Evolutionary conservation across 179 eudicot species (phyloP).

Genomic region (Corrigiola litoralis): DNA sequence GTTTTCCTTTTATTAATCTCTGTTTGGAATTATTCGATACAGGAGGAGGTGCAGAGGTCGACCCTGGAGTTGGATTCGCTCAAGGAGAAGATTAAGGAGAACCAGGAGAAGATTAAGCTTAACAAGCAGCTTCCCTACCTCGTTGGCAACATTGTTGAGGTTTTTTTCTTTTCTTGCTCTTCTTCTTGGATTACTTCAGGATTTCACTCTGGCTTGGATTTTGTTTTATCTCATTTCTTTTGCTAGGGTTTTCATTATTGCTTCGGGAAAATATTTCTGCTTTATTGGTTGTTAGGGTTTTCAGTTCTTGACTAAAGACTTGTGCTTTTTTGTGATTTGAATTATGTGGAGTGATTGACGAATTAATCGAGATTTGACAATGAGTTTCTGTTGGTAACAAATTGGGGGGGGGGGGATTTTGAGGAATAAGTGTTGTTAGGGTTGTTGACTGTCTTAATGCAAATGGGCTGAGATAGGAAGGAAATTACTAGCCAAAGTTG

Average conservation of each 20-base stretch:
- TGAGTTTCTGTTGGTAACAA: too few relatives aligned
- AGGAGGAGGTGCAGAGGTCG: conserved; percentile 86
- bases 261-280: not conserved
- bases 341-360: not conserved
- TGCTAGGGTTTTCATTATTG: not conserved
- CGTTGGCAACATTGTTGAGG: conserved; percentile 98
- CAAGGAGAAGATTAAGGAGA: conserved; percentile 89
- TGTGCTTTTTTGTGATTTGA: not conserved
- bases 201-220: too few relatives aligned
- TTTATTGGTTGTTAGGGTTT: not conserved
- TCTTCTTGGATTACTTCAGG: not conserved
- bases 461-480: too few relatives aligned
- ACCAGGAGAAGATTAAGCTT: conserved; percentile 94
- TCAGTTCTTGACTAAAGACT: not conserved
- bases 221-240: not conserved
- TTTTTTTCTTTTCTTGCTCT: conserved; percentile 4
- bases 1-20: not conserved
- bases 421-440: too few relatives aligned
- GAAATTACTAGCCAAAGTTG: too few relatives aligned
- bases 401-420: too few relatives aligned
- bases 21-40: not conserved
- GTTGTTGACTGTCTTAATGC: too few relatives aligned
- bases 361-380: too few relatives aligned
- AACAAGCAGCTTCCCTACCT: conserved; percentile 95
- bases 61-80: conserved; percentile 72